Base-by-base conservation (phyloP, 306 rosid genomes). In the Spatholobus suberectus region DNA sequence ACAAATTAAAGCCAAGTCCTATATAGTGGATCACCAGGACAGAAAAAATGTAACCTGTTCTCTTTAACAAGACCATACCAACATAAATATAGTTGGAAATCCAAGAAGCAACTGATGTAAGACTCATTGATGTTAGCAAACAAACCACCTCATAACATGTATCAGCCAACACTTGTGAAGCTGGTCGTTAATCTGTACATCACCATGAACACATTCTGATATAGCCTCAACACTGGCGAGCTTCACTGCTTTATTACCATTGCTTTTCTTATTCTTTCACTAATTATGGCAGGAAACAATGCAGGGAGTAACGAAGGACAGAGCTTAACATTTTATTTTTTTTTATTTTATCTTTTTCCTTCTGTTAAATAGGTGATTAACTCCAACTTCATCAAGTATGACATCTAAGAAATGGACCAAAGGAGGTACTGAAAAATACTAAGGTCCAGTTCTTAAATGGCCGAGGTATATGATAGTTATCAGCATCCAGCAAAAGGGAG, bases 401-500 rank as follows among this genome's bases (percentile, higher is more conserved):
- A 23, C 67, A 79, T 70, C 32, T 61, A 75, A 73, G 62, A 83
- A 71, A 71, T 63, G 62, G 38, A 49, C 55, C 82, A 67, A 74
- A 43, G 82, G 71, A 59, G 67, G 81, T 57, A 66, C 43, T 13
- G 76, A 74, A 40, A 61, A 81, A 74, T 37, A 66, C 32, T 17
- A 40, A 76, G 76, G 79, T 65, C 70, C 63, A n/a, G n/a, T n/a
- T n/a, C n/a, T n/a, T n/a, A n/a, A n/a, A n/a, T n/a, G n/a, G n/a
- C n/a, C n/a, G 73, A 70, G 78, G 78, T 57, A 81, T 75, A 81
- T 40, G 10, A 75, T 70, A 83, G 17, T 87, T 6, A 35, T 90
- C 97, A 21, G 95, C 94, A 15, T 1, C 80, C 88, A 90, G 95
- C 70, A 73, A 86, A 63, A 95, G 94, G 63, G 73, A 80, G 83